Evolutionary conservation across 129 eudicot species (phyloP).

Genomic region (Solidago caesia): DNA sequence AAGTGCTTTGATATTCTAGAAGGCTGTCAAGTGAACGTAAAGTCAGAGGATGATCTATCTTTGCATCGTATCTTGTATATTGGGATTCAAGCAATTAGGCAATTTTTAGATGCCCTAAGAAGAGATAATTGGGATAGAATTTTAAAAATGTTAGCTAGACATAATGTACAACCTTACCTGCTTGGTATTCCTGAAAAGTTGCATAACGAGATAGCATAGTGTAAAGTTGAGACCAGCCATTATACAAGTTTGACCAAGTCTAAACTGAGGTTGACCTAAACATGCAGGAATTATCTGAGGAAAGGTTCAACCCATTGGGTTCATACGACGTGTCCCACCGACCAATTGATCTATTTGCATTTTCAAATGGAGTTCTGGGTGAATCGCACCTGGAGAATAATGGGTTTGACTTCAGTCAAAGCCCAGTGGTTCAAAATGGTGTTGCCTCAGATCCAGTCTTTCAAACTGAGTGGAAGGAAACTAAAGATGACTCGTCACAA

Average conservation of each 20-base stretch:
- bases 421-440: conserved; percentile 29
- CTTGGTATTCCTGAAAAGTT: conserved; percentile 9
- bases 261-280: conserved; percentile 12
- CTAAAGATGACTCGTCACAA: conserved; percentile 32
- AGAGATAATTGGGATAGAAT: conserved; percentile 9
- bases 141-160: conserved; percentile 17
- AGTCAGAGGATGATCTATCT: not conserved
- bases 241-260: conserved; percentile 19
- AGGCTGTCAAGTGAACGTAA: conserved; percentile 19
- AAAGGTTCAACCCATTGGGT: conserved; percentile 35
- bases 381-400: conserved; percentile 32
- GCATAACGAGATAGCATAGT: not conserved
- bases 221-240: not conserved
- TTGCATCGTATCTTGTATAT: not conserved
- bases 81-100: not conserved
- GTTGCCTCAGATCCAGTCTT: conserved; percentile 32
- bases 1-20: conserved; percentile 11
- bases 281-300: conserved; percentile 37
- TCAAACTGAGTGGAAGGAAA: conserved; percentile 31
- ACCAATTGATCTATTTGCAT: conserved; percentile 48
- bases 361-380: conserved; percentile 34
- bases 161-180: conserved; percentile 4
- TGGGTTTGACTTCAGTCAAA: conserved; percentile 38
- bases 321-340: conserved; percentile 21
- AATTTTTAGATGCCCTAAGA: conserved; percentile 2